These are phyloP conservation scores for Dioscorea cayenensis DNA, from an alignment of 116 monocot species.

Conservation along the genomic window DNA sequence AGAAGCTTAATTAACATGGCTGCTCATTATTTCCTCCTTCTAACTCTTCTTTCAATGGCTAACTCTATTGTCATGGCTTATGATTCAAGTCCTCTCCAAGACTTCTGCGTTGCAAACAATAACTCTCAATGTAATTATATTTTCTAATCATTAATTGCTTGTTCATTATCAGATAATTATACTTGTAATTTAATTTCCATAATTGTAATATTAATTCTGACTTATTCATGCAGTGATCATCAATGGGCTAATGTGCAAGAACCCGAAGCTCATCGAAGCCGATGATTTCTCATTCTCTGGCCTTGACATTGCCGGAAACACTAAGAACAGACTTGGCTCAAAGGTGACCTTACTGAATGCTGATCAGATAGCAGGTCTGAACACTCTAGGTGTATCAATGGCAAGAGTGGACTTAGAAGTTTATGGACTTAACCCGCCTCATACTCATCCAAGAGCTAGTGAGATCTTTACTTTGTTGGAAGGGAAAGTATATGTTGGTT, in stretches of 20 bases:
- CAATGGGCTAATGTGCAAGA: neutral
- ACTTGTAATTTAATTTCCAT: too few relatives aligned
- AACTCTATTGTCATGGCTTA: neutral
- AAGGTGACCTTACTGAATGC: conserved; percentile 26
- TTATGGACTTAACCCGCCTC: conserved; percentile 38
- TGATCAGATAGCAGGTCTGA: conserved; percentile 27
- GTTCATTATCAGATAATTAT: too few relatives aligned
- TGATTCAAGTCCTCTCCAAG: conserved; percentile 11
- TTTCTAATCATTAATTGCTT: too few relatives aligned
- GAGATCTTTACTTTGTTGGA: conserved; percentile 26
- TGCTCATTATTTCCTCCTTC: neutral
- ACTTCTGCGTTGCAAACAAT: conserved; percentile 12
- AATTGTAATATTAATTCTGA: too few relatives aligned
- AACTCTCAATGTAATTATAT: neutral
- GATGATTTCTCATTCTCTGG: conserved; percentile 48
- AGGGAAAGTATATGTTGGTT: conserved; percentile 32
- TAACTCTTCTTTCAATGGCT: neutral
- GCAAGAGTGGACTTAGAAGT: conserved; percentile 29
- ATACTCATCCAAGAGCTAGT: conserved; percentile 35
- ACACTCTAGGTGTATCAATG: conserved; percentile 49
- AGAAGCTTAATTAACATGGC: neutral
- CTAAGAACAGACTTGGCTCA: conserved; percentile 26
- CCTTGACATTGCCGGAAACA: conserved; percentile 26
- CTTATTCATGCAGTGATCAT: neutral
- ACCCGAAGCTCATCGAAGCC: neutral